phyloP scores from a whole-genome alignment of 129 eudicot genomes.

The Flaveria robusta region DNA sequence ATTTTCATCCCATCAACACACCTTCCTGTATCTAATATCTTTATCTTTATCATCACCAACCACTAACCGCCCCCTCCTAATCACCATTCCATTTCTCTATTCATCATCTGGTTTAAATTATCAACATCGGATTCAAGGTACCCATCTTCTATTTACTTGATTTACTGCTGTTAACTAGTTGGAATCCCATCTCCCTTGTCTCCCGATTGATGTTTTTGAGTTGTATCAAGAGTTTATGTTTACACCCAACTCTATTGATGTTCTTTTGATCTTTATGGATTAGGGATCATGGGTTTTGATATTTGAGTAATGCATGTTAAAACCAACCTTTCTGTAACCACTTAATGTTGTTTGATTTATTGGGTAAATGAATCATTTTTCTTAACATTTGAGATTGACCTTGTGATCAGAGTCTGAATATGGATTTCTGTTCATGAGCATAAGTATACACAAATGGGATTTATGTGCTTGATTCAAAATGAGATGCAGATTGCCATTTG shows the following conservation, averaged over 20 bases:
- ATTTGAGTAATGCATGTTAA: neutral
- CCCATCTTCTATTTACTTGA: slow-evolving; percentile 8
- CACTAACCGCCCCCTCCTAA: neutral
- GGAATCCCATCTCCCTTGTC: neutral
- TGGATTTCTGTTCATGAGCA: neutral
- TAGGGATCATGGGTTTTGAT: slow-evolving; percentile 11
- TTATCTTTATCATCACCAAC: neutral
- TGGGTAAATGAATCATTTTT: neutral
- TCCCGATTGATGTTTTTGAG: neutral
- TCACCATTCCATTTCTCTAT: neutral
- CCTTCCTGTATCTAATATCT: neutral
- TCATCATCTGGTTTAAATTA: slow-evolving; percentile 16
- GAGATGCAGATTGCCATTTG: neutral
- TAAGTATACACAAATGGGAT: too few species aligned
- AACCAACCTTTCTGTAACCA: neutral
- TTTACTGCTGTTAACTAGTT: too few species aligned
- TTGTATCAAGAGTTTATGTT: slow-evolving; percentile 1
- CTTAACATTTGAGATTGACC: slow-evolving; percentile 8
- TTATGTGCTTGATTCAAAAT: slow-evolving; percentile 9
- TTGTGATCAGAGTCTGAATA: slow-evolving; percentile 26
- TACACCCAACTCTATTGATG: slow-evolving; percentile 3
- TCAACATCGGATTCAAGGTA: slow-evolving; percentile 27
- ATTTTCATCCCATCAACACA: slow-evolving; percentile 17
- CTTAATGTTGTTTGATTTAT: neutral
- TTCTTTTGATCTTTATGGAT: neutral